Base-by-base conservation (phyloP, 164 flowering plant species). In the Umbellularia californica region DNA sequence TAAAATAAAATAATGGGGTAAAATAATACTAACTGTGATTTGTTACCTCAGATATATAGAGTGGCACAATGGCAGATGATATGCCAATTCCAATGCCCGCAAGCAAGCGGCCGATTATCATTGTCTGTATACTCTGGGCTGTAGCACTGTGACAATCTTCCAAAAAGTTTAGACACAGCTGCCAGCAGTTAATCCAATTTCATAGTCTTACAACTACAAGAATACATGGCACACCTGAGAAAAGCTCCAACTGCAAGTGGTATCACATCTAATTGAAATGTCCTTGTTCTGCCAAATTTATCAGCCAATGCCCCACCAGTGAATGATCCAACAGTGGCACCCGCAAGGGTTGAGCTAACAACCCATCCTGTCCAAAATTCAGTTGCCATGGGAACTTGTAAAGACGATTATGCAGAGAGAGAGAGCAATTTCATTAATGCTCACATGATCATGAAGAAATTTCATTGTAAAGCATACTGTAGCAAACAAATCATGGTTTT, bases 31-130 rank as follows among this genome's bases (percentile, higher is more conserved):
- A 5, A 73, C 58, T 22, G 13, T 20, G 50, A 24, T 71, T 55
- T 55, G 60, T 55, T 83, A 95, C 98, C 97, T 95, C 99, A 70
- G 99, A 95, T 70, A 95, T 95, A 83, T 95, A 95, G 70, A 95
- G 92, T 28, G 99, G 99, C 20, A 93, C 99, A 75, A 93, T 83
- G 17, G 99, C 94, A 82, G 99, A 95, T 75, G 99, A 87, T 68
- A 95, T 90, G 58, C 98, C 99, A 79, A 95, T 93, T 79, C 99
- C 99, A 81, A 95, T 85, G 51, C 99, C 99, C 79, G 94, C 91
- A 77, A 95, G 93, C 74, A 95, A 79, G 58, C 99, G 93, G 5
- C 99, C 99, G 81, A 95, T 75, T 71, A 95, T 90, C 94, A 95
- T 93, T 76, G 90, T 84, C 77, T 93, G 87, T 62, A 93, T 90